Evolutionary conservation across 352 stramenopile species (phyloP), one percentile per base, ranked within the genome.

Genomic region (Globisporangium parvum): DNA sequence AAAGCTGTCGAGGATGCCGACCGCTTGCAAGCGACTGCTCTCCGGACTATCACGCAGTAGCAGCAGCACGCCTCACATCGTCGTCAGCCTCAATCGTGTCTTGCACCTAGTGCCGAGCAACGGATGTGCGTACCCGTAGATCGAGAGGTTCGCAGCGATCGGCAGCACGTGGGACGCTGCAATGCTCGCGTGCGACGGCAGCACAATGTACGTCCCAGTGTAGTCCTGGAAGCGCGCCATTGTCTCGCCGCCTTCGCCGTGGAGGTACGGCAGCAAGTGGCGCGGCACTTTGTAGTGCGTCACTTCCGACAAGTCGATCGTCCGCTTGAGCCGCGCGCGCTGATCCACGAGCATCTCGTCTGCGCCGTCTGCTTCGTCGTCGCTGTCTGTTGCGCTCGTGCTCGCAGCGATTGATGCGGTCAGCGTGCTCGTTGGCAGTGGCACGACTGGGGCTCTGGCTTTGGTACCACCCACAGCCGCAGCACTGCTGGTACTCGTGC

Each of bases 201-300:
- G 56, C 15, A 88, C 72, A 28, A 93, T 90, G 65, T 91, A 91
- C 23, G 81, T 90, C 9, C 65, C 71, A 8, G 81, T 91, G 55
- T 86, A 80, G 37, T 91, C 76, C 62, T 91, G 77, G 41, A 93
- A 92, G 37, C 86, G 76, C 17, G 72, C 57, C 69, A 93, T 80
- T 8, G 81, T 90, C 33, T 85, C 72, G 3, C 79, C 81, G 24
- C 69, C 67, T 54, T 92, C 71, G 5, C 79, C 81, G 26, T 92
- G 78, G 20, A 93, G 62, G 45, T 87, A 67, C 41, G 74, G 69
- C n/a, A 93, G 63, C 52, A 92, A 57, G 35, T 78, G 62, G 8
- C 76, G 66, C 15, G 81, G 84, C 12, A 91, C 63, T 37, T 77
- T 77, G 60, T 91, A 91, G 67, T 86, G 76, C 35, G 77, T 90